phyloP scores from a whole-genome alignment of 768 basidiomycete genomes.

The Candolleomyces efflorescens region DNA sequence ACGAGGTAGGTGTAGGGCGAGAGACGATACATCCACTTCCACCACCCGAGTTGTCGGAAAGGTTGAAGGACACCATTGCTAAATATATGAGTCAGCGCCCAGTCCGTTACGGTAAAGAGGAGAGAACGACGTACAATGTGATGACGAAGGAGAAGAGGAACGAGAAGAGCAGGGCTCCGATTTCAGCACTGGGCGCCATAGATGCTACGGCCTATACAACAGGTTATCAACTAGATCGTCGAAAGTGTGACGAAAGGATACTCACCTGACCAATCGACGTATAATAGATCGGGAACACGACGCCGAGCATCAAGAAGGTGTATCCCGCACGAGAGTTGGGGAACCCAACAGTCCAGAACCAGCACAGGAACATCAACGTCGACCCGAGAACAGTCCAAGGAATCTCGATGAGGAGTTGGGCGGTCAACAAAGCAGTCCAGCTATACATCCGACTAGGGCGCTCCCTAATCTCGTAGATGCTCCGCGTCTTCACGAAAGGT shows the following conservation, averaged over 20 bases:
- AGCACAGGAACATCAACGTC: slow-evolving; percentile 56
- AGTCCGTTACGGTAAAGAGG: background rate
- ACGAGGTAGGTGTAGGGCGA: slow-evolving; percentile 51
- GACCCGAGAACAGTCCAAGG: slow-evolving; percentile 50
- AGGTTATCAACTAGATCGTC: slow-evolving; percentile 15
- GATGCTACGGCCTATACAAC: slow-evolving; percentile 43
- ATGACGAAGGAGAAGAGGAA: slow-evolving; percentile 59
- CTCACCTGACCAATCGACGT: slow-evolving; percentile 51
- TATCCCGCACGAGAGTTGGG: slow-evolving; percentile 51
- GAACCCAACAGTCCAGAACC: slow-evolving; percentile 72
- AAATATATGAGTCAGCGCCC: background rate
- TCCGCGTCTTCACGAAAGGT: slow-evolving; percentile 54
- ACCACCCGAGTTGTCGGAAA: slow-evolving; percentile 57
- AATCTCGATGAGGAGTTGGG: slow-evolving; percentile 52
- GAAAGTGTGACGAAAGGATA: background rate
- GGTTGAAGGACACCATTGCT: slow-evolving; percentile 69
- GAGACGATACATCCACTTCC: slow-evolving; percentile 46
- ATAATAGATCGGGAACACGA: slow-evolving; percentile 58
- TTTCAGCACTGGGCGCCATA: slow-evolving; percentile 55
- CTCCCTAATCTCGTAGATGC: slow-evolving; percentile 65
- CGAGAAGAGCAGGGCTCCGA: slow-evolving; percentile 54
- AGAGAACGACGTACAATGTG: slow-evolving; percentile 41
- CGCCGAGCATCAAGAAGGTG: slow-evolving; percentile 48
- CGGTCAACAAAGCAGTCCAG: slow-evolving; percentile 55
- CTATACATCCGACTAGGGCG: slow-evolving; percentile 61